A percentile compares a stretch with the other conserved stretches of the same genome.
Conservation (phyloP, 2,329 filamentous ascomycete genomes). For the Endothia cerciana region DNA sequence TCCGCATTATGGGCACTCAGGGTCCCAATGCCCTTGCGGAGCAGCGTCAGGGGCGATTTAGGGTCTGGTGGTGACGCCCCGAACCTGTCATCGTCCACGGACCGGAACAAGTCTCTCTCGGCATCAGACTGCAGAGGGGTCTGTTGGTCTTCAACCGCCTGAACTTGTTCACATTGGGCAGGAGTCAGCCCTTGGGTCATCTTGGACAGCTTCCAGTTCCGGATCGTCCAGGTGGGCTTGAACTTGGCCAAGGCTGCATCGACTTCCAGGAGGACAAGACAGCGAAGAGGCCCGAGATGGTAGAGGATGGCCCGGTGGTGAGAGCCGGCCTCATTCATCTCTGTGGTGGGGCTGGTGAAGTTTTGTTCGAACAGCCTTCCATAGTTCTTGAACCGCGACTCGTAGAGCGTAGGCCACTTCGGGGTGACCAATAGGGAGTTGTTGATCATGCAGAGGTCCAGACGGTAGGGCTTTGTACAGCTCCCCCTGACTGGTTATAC, state of each 20-base stretch:
- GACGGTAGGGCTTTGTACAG: slow-evolving; percentile 8
- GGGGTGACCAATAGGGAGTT: slow-evolving; percentile 25
- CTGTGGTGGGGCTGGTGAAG: background rate
- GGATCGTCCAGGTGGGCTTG: background rate
- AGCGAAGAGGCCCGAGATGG: slow-evolving; percentile 20
- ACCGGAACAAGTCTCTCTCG: slow-evolving; percentile 14
- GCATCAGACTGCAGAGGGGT: background rate
- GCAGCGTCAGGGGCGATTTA: background rate
- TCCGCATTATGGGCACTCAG: slow-evolving; percentile 23
- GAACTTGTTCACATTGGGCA: background rate
- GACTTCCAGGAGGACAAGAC: slow-evolving; percentile 21
- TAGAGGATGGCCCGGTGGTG: slow-evolving; percentile 27
- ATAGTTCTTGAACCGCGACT: background rate
- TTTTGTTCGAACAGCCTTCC: slow-evolving; percentile 17
- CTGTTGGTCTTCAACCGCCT: background rate
- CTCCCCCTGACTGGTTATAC: background rate
- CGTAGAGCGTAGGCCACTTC: background rate
- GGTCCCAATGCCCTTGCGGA: slow-evolving; percentile 16
- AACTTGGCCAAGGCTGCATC: slow-evolving; percentile 10
- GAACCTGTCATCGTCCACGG: background rate
- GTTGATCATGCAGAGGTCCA: slow-evolving; percentile 22
- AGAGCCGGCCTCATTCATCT: background rate
- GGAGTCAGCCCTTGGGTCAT: background rate
- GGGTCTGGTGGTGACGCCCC: background rate
- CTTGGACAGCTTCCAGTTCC: slow-evolving; percentile 5